A percentile compares a stretch with the other conserved stretches of the same genome.
These are phyloP conservation scores for Eruca vesicaria DNA, from an alignment of 441 rosid genomes.

Conservation along the genomic window DNA sequence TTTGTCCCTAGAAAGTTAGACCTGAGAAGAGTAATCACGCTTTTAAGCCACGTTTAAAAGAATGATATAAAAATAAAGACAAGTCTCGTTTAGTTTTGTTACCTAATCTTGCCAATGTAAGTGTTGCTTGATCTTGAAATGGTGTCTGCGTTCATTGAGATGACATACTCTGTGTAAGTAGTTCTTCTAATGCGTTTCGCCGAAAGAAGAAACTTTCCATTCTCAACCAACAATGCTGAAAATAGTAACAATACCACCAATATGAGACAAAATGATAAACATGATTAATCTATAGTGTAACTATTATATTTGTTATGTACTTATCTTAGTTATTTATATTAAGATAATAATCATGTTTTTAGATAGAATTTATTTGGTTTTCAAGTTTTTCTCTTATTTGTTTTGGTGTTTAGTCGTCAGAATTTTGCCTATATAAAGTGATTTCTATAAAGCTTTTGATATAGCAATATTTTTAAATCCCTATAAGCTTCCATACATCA, in stretches of 20 bases:
- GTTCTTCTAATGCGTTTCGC: constrained; percentile 93
- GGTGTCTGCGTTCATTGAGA: constrained; percentile 88
- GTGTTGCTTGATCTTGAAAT: constrained; percentile 90
- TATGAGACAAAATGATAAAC: background rate
- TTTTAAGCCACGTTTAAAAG: background rate
- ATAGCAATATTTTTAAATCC: no score
- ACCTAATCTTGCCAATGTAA: constrained; percentile 92
- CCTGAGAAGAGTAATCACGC: constrained; percentile 40
- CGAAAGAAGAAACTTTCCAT: constrained; percentile 93
- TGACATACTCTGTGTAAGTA: constrained; percentile 86
- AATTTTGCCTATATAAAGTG: no score
- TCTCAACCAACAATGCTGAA: constrained; percentile 88
- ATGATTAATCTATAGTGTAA: background rate
- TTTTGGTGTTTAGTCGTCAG: no score
- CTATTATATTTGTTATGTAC: no score
- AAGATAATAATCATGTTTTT: no score
- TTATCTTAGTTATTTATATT: no score
- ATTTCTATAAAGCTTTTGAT: no score
- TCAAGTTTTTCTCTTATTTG: no score
- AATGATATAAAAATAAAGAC: background rate
- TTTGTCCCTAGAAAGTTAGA: constrained; percentile 93
- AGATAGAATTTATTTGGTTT: no score
- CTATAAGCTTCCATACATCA: no score
- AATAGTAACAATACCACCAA: background rate
- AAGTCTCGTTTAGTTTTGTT: background rate